Conservation (phyloP, 495 filamentous ascomycete species). For the Lichina pygmaea region DNA sequence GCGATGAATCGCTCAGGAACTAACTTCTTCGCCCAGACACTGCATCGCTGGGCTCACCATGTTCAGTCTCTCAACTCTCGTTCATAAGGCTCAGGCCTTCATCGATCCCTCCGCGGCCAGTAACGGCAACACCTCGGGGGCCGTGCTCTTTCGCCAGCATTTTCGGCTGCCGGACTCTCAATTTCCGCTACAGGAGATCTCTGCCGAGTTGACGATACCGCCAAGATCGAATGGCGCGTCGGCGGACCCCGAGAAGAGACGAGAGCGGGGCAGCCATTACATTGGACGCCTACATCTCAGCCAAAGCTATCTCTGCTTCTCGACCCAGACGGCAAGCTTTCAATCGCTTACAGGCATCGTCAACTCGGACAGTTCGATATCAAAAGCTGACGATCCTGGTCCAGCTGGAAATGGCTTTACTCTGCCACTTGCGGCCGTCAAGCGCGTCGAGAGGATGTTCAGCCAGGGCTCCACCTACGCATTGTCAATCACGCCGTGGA, state of each 20-base stretch:
- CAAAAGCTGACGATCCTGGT: slow-evolving; percentile 13
- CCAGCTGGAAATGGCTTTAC: slow-evolving; percentile 95
- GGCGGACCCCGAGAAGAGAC: slow-evolving; percentile 28
- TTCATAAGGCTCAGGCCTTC: slow-evolving; percentile 84
- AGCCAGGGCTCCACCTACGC: slow-evolving; percentile 81
- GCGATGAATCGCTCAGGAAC: no score
- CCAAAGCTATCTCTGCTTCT: slow-evolving; percentile 86
- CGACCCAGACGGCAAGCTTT: slow-evolving; percentile 75
- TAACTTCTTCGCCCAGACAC: neutral
- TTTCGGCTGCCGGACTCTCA: slow-evolving; percentile 86
- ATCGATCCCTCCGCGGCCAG: slow-evolving; percentile 46
- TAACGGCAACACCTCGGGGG: slow-evolving; percentile 16
- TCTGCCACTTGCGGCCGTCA: slow-evolving; percentile 74
- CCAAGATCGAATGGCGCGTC: slow-evolving; percentile 18
- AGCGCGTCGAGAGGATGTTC: slow-evolving; percentile 74
- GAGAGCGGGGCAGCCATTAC: slow-evolving; percentile 52
- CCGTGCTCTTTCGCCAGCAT: slow-evolving; percentile 78
- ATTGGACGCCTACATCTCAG: slow-evolving; percentile 82
- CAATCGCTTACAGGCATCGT: slow-evolving; percentile 68
- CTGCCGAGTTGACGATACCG: slow-evolving; percentile 73
- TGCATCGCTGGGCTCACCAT: slow-evolving; percentile 14
- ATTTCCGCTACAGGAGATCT: slow-evolving; percentile 80
- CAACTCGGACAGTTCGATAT: slow-evolving; percentile 28
- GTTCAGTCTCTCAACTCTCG: slow-evolving; percentile 63
- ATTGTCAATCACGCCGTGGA: slow-evolving; percentile 87